Base-by-base conservation (phyloP, 2,329 filamentous ascomycete genomes). In the Neophaeococcomyces aloes region DNA sequence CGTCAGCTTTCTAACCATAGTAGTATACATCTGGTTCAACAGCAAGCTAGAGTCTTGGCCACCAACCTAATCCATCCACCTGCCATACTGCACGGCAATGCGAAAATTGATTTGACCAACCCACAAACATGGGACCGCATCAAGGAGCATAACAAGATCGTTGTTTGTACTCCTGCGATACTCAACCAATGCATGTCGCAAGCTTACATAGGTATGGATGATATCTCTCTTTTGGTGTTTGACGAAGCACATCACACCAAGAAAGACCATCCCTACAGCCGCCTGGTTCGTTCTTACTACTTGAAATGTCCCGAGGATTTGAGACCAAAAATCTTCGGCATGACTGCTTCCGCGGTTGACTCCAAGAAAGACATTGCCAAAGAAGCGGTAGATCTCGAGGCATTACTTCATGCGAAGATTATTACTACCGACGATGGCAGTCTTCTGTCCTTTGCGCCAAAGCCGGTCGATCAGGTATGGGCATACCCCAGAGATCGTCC, bases 241-340 rank as follows among this genome's bases (percentile, higher is more conserved):
- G 91, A 98, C 56, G 91, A 98, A 63, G 91, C 88, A 4, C 91
- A 98, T 56, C 91, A 96, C 57, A 79, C 89, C 0, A 98, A 98
- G 64, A 93, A 89, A 60, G 83, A 87, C 40, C 91, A 98, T 56
- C 75, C 86, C 0, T 98, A 94, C 58, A 86, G 89, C 15, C 74
- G 72, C 21, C 91, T 98, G 46, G 85, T 98, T 64, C 87, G 84
- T 55, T 83, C 94, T 46, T 87, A 85, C 53, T 96, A 95, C 57
- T 51, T 77, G 1, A 63, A 71, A 2, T 50, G 46, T 38, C 66
- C 71, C 23, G 53, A 60, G 1, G 64, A 69, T 1, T 50, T 60
- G 0, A 72, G 78, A 3, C 91, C 91, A 3, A 81, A 80, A 29
- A 79, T 98, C 15, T 83, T 98, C 52, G 89, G 89, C 19, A 95